phyloP scores from a whole-genome alignment of 1,284 basidiomycete genomes.

The Cryptococcus sp. region DNA sequence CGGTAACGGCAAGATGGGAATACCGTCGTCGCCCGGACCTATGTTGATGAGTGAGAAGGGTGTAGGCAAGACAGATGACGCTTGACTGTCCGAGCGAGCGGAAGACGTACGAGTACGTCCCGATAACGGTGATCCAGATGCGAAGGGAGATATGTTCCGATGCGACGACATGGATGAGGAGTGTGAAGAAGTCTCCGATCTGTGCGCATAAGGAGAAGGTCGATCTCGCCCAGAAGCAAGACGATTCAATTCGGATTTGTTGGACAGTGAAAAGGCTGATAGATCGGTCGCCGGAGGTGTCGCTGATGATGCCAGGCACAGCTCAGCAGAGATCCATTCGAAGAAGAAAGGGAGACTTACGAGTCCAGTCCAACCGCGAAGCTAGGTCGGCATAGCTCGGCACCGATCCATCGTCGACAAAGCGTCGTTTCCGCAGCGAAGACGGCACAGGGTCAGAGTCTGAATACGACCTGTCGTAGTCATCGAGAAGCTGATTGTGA shows the following conservation, averaged over 20 bases:
- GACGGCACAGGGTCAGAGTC: slow-evolving; percentile 6
- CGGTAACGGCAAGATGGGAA: slow-evolving; percentile 20
- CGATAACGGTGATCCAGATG: slow-evolving; percentile 1
- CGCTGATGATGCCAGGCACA: slow-evolving; percentile 13
- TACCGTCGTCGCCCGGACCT: slow-evolving; percentile 21
- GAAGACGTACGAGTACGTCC: slow-evolving; percentile 1
- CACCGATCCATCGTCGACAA: slow-evolving; percentile 13
- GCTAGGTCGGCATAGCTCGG: slow-evolving; percentile 9
- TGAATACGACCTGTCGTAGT: too few relatives aligned
- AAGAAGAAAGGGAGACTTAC: slow-evolving; percentile 17
- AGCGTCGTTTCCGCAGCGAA: slow-evolving; percentile 11
- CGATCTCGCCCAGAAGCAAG: slow-evolving; percentile 7
- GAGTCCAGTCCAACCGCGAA: slow-evolving; percentile 11
- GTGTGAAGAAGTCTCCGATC: background rate
- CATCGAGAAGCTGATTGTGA: too few relatives aligned
- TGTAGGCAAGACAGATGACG: slow-evolving; percentile 3
- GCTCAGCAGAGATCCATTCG: slow-evolving; percentile 12
- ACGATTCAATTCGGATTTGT: background rate
- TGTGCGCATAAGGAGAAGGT: slow-evolving; percentile 4
- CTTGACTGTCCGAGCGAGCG: slow-evolving; percentile 1
- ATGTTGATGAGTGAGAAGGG: slow-evolving; percentile 9
- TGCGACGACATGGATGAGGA: slow-evolving; percentile 1
- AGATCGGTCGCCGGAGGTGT: slow-evolving; percentile 36
- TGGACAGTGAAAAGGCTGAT: slow-evolving; percentile 39
- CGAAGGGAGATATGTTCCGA: background rate